Base-by-base conservation (phyloP, 2,329 filamentous ascomycete species). In the Colletotrichum costaricense region DNA sequence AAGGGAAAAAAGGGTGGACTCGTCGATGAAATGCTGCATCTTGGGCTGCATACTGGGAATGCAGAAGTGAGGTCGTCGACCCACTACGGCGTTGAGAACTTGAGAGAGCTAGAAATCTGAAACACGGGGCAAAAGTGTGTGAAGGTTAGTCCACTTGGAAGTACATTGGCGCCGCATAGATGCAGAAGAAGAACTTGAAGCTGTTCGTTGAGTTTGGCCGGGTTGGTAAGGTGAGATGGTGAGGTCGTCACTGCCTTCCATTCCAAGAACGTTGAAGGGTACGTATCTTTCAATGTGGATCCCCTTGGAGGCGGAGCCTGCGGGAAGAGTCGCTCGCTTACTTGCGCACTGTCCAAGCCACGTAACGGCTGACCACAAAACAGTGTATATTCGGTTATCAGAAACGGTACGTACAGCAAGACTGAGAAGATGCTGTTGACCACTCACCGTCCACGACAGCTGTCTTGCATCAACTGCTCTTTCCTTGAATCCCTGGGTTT, bases 371-470 rank as follows among this genome's bases (percentile, higher is more conserved):
- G 6, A 42, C 26, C 22, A 28, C 22, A 9, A 56, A 28, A 56
- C 42, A 56, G 54, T 28, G 54, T 28, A 7, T 56, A 24, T 28
- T 19, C 19, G 4, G 11, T 11, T 42, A 42, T 42, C 38, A 8
- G 38, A 19, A 19, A 42, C 38, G 38, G 38, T 19, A 42, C 16
- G 38, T 42, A 19, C 1, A 24, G 9, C 11, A 24, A 11, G n/a
- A 54, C n/a, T 24, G n/a, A 5, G 9, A 28, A 56, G 67, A 54
- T 19, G 3, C 12, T 12, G 30, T 49, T n/a, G 19, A 62, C 71
- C 71, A 71, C 71, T 73, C 71, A 73, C 62, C 67, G 46, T 73
- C 74, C 57, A 55, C 57, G 55, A 46, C 63, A 67, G 55, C 67
- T 60, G 35, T 72, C 72, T 52, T 42, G 60, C 46, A 22, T 49